These are phyloP conservation scores for Populus tremula DNA, from an alignment of 345 rosid species.

Conservation along the genomic window DNA sequence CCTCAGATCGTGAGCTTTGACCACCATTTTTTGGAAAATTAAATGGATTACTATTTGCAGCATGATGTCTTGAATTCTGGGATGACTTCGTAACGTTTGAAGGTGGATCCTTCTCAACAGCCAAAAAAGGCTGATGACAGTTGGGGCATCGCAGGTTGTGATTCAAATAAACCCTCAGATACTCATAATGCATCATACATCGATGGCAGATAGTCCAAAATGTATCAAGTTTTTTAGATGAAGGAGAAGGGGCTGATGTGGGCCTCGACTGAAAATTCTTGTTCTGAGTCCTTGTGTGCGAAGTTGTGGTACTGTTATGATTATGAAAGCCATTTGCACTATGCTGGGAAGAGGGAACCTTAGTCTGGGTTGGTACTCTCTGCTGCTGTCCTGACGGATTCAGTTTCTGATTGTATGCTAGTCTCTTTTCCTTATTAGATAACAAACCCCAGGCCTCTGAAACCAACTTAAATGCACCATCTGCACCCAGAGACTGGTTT, in stretches of 20 bases:
- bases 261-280: conserved; percentile 19
- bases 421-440: conserved; percentile 36
- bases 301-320: conserved; percentile 26
- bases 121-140: conserved; percentile 64
- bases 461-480: conserved; percentile 42
- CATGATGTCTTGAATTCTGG: conserved; percentile 38
- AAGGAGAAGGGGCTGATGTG: conserved; percentile 23
- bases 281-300: conserved; percentile 30
- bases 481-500: conserved; percentile 46
- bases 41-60: conserved; percentile 24
- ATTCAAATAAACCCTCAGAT: conserved; percentile 68
- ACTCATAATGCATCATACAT: conserved; percentile 81
- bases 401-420: conserved; percentile 56
- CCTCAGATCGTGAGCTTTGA: conserved; percentile 9
- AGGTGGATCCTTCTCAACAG: conserved; percentile 71
- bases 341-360: conserved; percentile 35
- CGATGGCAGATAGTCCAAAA: conserved; percentile 82
- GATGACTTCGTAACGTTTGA: conserved; percentile 42
- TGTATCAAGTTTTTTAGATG: conserved; percentile 46
- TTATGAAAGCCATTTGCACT: conserved; percentile 47
- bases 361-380: conserved; percentile 30
- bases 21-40: conserved; percentile 27
- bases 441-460: conserved; percentile 44
- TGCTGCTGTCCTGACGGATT: conserved; percentile 34
- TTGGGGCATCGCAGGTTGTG: conserved; percentile 76